Percentiles rank a stretch among this genome's conserved stretches.
phyloP scores from a whole-genome alignment of 2,329 filamentous ascomycete species.

The Aspergillus fumigatus region DNA sequence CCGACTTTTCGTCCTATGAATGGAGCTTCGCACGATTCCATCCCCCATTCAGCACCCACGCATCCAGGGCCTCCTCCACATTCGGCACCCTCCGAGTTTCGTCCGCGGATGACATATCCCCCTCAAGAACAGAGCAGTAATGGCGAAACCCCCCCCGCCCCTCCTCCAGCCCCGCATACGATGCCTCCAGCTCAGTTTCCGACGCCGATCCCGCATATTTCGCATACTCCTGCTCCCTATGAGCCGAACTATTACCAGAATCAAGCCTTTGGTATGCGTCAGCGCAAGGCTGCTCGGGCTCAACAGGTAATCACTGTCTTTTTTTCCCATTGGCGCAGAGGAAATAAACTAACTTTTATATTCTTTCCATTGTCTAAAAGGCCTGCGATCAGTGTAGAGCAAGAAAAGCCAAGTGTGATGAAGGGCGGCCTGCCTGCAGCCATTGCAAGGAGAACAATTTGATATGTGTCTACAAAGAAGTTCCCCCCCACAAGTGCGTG shows the following conservation, averaged over 20 bases:
- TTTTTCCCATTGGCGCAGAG: not conserved
- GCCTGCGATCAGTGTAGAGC: constrained; percentile 87
- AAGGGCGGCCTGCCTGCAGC: constrained; percentile 75
- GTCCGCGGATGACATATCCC: constrained; percentile 28
- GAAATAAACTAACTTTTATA: constrained; percentile 4
- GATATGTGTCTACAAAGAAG: constrained; percentile 82
- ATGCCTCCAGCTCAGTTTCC: constrained; percentile 28
- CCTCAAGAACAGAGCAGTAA: constrained; percentile 27
- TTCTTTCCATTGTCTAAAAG: constrained; percentile 40
- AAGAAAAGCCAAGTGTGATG: constrained; percentile 87
- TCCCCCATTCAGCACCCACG: constrained; percentile 27
- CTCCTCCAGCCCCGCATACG: constrained; percentile 17
- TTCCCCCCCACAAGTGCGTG: constrained; percentile 81
- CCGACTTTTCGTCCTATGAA: constrained; percentile 31
- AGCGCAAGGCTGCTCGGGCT: constrained; percentile 37
- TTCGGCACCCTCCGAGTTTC: constrained; percentile 28
- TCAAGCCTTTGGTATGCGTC: constrained; percentile 29
- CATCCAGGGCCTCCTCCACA: constrained; percentile 18
- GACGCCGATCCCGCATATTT: constrained; percentile 20
- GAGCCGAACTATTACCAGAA: constrained; percentile 29
- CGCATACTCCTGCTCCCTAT: constrained; percentile 28
- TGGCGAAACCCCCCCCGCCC: constrained; percentile 25
- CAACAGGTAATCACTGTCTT: constrained; percentile 29
- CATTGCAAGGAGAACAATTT: constrained; percentile 82
- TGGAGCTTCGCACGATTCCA: constrained; percentile 28